Evolutionary conservation across 345 rosid genomes (phyloP).

Genomic region (Salix dunnii): DNA sequence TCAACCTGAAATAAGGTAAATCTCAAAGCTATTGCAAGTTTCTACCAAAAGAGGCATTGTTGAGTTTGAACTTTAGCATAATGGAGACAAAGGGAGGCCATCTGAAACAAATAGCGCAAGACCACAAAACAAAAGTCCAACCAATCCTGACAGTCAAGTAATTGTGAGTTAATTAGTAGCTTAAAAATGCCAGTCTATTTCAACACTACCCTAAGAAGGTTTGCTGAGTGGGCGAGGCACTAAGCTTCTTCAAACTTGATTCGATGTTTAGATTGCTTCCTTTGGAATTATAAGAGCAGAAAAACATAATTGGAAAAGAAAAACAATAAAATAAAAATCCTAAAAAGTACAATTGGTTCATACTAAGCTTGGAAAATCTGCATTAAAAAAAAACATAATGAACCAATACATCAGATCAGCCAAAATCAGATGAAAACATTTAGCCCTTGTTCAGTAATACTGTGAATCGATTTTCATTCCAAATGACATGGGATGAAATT

Average conservation of each 20-base stretch:
- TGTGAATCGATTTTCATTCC: not conserved
- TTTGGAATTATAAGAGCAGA: not conserved
- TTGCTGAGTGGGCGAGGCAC: not conserved
- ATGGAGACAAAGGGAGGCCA: not conserved
- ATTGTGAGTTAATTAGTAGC: not conserved
- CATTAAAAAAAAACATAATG: not conserved
- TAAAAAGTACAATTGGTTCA: not conserved
- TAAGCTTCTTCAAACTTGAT: not conserved
- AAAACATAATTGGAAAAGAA: not conserved
- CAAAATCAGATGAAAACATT: not conserved
- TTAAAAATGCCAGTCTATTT: not conserved
- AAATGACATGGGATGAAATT: not conserved
- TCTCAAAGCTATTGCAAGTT: slow-evolving; percentile 12
- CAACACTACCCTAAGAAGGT: not conserved
- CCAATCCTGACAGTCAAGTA: not conserved
- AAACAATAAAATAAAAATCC: not conserved
- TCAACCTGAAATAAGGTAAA: slow-evolving; percentile 58
- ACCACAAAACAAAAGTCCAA: not conserved
- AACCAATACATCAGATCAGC: not conserved
- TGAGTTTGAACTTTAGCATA: not conserved
- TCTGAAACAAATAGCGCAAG: not conserved
- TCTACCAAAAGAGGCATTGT: not conserved
- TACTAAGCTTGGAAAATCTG: not conserved
- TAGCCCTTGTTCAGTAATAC: not conserved
- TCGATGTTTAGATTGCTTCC: not conserved